A percentile compares a stretch with the other conserved stretches of the same genome.
Conservation (phyloP, 176 grass and related monocot genomes). For the Microstegium vimineum region DNA sequence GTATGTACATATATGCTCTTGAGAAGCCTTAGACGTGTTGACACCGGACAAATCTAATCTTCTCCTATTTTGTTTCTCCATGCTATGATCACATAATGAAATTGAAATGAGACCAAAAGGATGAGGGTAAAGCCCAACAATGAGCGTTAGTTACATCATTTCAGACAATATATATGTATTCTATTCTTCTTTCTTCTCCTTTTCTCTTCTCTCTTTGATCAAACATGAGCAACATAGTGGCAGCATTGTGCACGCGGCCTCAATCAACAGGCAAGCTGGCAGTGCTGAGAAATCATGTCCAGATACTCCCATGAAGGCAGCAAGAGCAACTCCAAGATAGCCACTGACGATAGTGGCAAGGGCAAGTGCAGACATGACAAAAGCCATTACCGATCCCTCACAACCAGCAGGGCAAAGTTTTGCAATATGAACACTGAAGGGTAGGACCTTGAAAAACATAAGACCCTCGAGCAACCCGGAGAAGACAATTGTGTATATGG, state of each 20-base stretch:
- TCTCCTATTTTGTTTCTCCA: slow-evolving; percentile 19
- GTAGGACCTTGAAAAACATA: slow-evolving; percentile 69
- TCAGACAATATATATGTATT: neutral
- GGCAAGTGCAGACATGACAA: slow-evolving; percentile 79
- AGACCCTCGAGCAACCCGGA: slow-evolving; percentile 76
- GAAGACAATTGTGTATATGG: slow-evolving; percentile 71
- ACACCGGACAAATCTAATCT: slow-evolving; percentile 11
- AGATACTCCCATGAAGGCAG: slow-evolving; percentile 54
- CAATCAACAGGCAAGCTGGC: slow-evolving; percentile 57
- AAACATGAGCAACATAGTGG: slow-evolving; percentile 55
- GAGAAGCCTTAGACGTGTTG: neutral
- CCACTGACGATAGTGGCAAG: slow-evolving; percentile 66
- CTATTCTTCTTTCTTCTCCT: slow-evolving; percentile 74
- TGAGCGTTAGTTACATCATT: neutral
- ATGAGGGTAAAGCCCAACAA: neutral
- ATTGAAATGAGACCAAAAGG: slow-evolving; percentile 4
- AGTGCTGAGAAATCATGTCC: slow-evolving; percentile 68
- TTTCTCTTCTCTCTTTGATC: slow-evolving; percentile 52
- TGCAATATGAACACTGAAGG: slow-evolving; percentile 75
- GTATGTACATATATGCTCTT: neutral
- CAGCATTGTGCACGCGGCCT: slow-evolving; percentile 62
- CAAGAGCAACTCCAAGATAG: slow-evolving; percentile 86
- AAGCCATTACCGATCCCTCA: slow-evolving; percentile 90
- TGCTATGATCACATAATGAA: slow-evolving; percentile 19
- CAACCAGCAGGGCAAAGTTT: slow-evolving; percentile 77